Evolutionary conservation across 1,139 yeast species (phyloP).

Genomic region (Zygotorulaspora mrakii): DNA sequence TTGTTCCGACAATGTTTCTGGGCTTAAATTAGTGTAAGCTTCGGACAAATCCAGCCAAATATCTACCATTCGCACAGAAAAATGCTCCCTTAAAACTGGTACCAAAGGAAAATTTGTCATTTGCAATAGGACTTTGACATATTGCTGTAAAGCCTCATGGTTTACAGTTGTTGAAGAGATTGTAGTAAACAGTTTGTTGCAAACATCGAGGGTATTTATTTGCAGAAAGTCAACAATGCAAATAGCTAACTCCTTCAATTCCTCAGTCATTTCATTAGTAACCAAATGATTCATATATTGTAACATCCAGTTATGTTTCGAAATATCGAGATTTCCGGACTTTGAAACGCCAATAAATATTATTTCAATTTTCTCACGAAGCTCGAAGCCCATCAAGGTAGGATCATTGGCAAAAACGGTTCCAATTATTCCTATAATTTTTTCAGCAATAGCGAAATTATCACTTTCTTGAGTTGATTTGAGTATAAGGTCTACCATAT

Average conservation of each 20-base stretch:
- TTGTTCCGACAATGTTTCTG: constrained; percentile 27
- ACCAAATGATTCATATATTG: constrained; percentile 43
- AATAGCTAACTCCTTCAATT: constrained; percentile 48
- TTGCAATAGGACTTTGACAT: constrained; percentile 49
- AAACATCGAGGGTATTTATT: constrained; percentile 48
- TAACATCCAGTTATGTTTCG: constrained; percentile 37
- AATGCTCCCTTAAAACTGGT: constrained; percentile 63
- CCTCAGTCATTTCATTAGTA: constrained; percentile 42
- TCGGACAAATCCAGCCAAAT: constrained; percentile 82
- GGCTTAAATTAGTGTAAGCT: constrained; percentile 39
- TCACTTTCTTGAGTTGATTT: constrained; percentile 24
- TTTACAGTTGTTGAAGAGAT: constrained; percentile 16
- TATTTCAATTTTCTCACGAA: constrained; percentile 34
- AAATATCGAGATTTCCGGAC: constrained; percentile 19
- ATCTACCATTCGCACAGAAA: constrained; percentile 64
- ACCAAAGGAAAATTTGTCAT: constrained; percentile 58
- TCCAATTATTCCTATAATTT: constrained; percentile 28
- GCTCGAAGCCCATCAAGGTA: constrained; percentile 33
- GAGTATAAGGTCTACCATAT: constrained; percentile 34
- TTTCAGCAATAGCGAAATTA: constrained; percentile 28
- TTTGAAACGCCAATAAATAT: constrained; percentile 37
- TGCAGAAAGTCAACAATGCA: constrained; percentile 53
- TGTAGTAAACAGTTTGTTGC: constrained; percentile 45
- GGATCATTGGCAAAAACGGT: constrained; percentile 39
- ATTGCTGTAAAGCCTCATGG: constrained; percentile 36